Evolutionary conservation across 768 basidiomycete genomes (phyloP), one percentile per base, ranked within the genome.

Genomic region (Xanthoconium purpureum): DNA sequence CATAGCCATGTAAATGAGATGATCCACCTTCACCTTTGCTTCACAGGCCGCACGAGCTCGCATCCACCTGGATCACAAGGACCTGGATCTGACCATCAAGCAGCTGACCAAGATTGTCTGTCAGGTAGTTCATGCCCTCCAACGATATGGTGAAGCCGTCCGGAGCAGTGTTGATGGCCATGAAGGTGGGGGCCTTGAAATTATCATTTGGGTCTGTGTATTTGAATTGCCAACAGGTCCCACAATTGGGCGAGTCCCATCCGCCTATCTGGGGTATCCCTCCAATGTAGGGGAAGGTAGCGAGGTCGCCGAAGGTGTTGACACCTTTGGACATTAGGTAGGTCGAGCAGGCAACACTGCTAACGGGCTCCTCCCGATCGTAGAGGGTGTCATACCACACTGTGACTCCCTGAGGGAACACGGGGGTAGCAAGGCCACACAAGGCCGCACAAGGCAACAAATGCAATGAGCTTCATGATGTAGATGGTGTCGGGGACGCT

Each of bases 191-290:
- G 50, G 65, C 77, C 54, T 56, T 75, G 24, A 62, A 63, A 1
- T 53, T 60, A 5, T 73, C 73, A 6, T 57, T 44, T 6, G 52
- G 32, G 50, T 56, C 14, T 36, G 74, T 73, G 68, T 77, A 86
- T 7, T 78, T 77, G 59, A 87, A 64, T 55, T 75, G 52, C 84
- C 84, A 88, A 69, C 87, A 88, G 28, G 77, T 76, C 2, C 84
- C 84, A 60, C 85, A 88, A 42, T 74, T 70, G 2, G 67, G 57
- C 2, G 83, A 85, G 65, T 82, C 75, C 70, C 6, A 33, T 6
- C 67, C n/a, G n/a, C n/a, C 68, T 54, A 87, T 73, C 37, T 77
- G 81, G 15, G 75, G 72, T 1, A 76, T 80, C 1, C 80, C 85
- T 32, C 83, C 84, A 62, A 88, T 82, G 67, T 74, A 66, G 1